Conservation (phyloP, 352 stramenopile genomes). For the Pythium insidiosum region DNA sequence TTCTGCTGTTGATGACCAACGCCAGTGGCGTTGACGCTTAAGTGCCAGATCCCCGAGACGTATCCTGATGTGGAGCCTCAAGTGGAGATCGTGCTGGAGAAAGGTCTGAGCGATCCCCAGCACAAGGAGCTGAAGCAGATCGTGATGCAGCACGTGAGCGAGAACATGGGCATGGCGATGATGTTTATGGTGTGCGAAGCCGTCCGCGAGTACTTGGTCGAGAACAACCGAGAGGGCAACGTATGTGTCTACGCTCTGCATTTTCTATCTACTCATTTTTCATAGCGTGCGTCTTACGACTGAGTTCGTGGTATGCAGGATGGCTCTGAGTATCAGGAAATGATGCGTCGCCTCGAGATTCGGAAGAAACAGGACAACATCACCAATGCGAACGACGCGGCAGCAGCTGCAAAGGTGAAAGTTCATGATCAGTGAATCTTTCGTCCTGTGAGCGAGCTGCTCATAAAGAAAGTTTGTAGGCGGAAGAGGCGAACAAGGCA, state of each 20-base stretch:
- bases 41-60: slow-evolving; percentile 65
- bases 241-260: no score
- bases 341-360: slow-evolving; percentile 76
- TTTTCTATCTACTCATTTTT: no score
- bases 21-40: slow-evolving; percentile 68
- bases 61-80: slow-evolving; percentile 72
- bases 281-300: no score
- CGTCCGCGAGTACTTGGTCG: slow-evolving; percentile 77
- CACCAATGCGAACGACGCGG: slow-evolving; percentile 47
- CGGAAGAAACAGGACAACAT: slow-evolving; percentile 77
- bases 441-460: no score
- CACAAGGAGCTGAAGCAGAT: slow-evolving; percentile 70
- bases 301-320: slow-evolving; percentile 25
- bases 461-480: neutral
- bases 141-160: slow-evolving; percentile 51
- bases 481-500: slow-evolving; percentile 1
- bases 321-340: slow-evolving; percentile 84
- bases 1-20: no score
- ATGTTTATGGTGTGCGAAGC: slow-evolving; percentile 83
- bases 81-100: slow-evolving; percentile 70
- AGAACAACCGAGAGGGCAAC: slow-evolving; percentile 84
- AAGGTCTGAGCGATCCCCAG: slow-evolving; percentile 70
- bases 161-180: slow-evolving; percentile 85
- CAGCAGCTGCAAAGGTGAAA: slow-evolving; percentile 33
- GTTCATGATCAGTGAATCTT: neutral